Base-by-base conservation (phyloP, 768 basidiomycete genomes). In the Coprinellus aureogranulatus region DNA sequence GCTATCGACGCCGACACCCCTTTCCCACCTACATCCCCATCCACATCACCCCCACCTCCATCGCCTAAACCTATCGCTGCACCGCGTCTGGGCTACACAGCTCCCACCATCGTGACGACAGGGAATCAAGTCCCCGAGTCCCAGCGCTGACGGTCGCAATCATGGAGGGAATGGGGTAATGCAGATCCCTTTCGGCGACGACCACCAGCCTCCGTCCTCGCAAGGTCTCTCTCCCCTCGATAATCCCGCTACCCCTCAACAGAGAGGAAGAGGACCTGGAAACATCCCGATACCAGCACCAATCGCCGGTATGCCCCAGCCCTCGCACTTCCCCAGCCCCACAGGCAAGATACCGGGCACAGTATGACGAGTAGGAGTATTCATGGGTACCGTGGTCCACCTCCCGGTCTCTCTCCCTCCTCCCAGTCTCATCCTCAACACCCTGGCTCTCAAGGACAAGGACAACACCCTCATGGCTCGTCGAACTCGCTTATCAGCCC, bases 21-120 rank as follows among this genome's bases (percentile, higher is more conserved):
- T 20, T 30, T 27, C 46, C 54, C 57, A 39, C 44, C 60, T 23
- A 53, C 9, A 6, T 22, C 41, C 8, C 41, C 41, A 5, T n/a
- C 41, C 20, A 8, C 41, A 44, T 10, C 10, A 60, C 67, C 53
- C 68, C 73, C 70, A 50, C 76, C 34, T 6, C 34, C 34, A 14
- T 34, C 34, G 6, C 34, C 34, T 14, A 34, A 34, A 34, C 34
- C 79, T 9, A 82, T 90, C 60, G 87, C 83, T 3, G 84, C 88
- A 2, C 89, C 89, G 25, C 80, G 80, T 37, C 89, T 89, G 3
- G 89, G 89, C 5, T 91, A 91, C 62, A 82, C 87, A 28, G 83
- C 87, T 2, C 86, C 86, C 31, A 81, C 90, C 27, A 75, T 86
- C 14, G 86, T 82, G 2, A 80, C n/a, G 2, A 16, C 28, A 37